Evolutionary conservation across 2,329 filamentous ascomycete species (phyloP), one percentile per base, ranked within the genome.

Genomic region (Cercospora zeina): DNA sequence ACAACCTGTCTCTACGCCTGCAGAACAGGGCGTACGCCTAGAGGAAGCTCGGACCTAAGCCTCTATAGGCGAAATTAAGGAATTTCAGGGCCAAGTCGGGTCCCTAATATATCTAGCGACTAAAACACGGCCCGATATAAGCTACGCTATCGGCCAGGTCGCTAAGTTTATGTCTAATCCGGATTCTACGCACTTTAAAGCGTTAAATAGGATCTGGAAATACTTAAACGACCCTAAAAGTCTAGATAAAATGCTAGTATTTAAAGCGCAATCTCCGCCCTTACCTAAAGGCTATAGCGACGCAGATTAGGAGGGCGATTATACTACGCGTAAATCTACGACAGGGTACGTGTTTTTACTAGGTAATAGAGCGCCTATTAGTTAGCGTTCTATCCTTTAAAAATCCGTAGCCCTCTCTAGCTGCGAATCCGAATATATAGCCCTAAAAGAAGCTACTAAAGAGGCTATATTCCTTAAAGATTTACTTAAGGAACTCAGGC

Each of bases 391-490:
- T 34, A 34, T 34, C 2, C 8, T 34, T 4, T 8, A 34, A 34
- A 34, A 34, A 13, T 34, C 31, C 31, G 31, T 34, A 34, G 31
- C 31, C 9, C 31, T 34, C 11, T 53, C 31, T 62, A 62, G 61
- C 42, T 62, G 16, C 39, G 31, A 62, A 45, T 30, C 37, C 6
- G 10, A 59, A 24, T 59, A 62, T 62, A 62, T 62, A n/a, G 55
- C 37, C 21, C 21, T 59, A 59, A 59, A 62, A 62, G 55, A 62
- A 16, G 19, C 24, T 54, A 49, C 47, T 54, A 49, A 55, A 39
- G 49, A 62, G 36, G 36, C 27, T 49, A 49, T 59, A 16, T 62
- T 62, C n/a, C 30, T 62, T 36, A 62, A 51, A 51, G 56, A 62
- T 50, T 11, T 62, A 21, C 58, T 59, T 49, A 62, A 58, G 33